Conservation (phyloP, 192 early-diverging fungal species). For the Coemansia erecta region DNA sequence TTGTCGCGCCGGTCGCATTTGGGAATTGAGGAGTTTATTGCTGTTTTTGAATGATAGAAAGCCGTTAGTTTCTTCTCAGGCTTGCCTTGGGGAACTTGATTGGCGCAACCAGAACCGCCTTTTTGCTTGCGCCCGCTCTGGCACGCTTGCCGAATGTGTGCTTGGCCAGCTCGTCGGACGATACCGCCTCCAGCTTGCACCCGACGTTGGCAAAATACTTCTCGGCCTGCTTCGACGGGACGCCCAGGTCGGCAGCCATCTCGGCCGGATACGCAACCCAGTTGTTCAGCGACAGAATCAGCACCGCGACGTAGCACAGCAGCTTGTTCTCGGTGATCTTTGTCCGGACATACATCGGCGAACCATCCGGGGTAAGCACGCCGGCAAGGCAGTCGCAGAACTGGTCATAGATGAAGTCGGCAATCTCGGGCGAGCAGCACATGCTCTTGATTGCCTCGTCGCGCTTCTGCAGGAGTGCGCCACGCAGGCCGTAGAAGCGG, state of each 20-base stretch:
- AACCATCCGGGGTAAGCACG: constrained; percentile 45
- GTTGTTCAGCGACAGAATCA: constrained; percentile 70
- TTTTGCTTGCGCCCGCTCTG: constrained; percentile 13
- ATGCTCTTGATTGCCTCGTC: constrained; percentile 46
- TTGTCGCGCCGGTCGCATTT: no score
- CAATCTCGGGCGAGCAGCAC: constrained; percentile 57
- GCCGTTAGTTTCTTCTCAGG: constrained; percentile 1
- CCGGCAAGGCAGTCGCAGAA: constrained; percentile 65
- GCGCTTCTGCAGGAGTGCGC: constrained; percentile 50
- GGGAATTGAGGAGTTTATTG: no score
- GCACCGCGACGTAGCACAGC: constrained; percentile 69
- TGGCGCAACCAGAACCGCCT: constrained; percentile 49
- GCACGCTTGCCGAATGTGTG: constrained; percentile 16
- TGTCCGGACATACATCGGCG: constrained; percentile 53
- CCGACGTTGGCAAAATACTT: constrained; percentile 46
- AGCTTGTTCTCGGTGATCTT: constrained; percentile 71
- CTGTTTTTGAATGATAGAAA: no score
- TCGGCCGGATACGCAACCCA: constrained; percentile 63
- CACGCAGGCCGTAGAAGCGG: constrained; percentile 59
- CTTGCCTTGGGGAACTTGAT: constrained; percentile 49
- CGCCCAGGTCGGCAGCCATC: constrained; percentile 64
- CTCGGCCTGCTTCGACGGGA: constrained; percentile 40
- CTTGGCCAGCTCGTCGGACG: constrained; percentile 21
- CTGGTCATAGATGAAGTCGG: constrained; percentile 55
- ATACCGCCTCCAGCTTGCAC: constrained; percentile 46